These are phyloP conservation scores for Rubus idaeus DNA, from an alignment of 306 rosid genomes.

Conservation along the genomic window DNA sequence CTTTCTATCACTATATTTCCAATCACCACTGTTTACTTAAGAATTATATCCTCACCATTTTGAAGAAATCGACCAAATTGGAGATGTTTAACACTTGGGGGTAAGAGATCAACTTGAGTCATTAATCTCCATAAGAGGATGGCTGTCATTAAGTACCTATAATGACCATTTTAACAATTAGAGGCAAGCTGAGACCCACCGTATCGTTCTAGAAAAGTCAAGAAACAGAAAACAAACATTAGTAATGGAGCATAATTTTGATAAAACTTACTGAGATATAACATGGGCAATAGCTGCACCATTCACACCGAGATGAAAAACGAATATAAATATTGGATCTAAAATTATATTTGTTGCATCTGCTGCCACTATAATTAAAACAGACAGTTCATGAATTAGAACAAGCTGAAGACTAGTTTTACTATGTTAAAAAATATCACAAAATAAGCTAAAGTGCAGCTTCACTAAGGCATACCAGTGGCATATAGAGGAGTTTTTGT, in stretches of 20 bases:
- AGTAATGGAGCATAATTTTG: not conserved
- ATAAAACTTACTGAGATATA: constrained; percentile 75
- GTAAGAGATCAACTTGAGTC: constrained; percentile 13
- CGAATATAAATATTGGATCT: constrained; percentile 77
- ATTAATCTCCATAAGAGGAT: constrained; percentile 17
- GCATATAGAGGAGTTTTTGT: constrained; percentile 92
- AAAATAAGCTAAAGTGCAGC: constrained; percentile 7
- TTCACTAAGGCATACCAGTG: constrained; percentile 51
- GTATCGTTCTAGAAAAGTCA: not conserved
- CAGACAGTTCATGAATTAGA: constrained; percentile 7
- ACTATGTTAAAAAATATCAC: not conserved
- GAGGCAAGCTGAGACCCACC: not conserved
- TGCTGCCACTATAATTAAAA: constrained; percentile 63
- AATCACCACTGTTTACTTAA: not conserved
- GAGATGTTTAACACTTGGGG: constrained; percentile 16
- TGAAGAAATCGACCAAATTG: constrained; percentile 20
- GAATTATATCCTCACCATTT: constrained; percentile 12
- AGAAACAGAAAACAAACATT: not conserved
- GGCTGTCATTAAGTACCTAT: constrained; percentile 4
- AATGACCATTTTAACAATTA: not conserved
- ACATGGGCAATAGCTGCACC: constrained; percentile 99
- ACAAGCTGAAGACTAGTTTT: not conserved
- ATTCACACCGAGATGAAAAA: constrained; percentile 59
- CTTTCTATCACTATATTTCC: not conserved
- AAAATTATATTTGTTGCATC: constrained; percentile 81